phyloP scores from a whole-genome alignment of 345 rosid genomes.

The Corymbia maculata region DNA sequence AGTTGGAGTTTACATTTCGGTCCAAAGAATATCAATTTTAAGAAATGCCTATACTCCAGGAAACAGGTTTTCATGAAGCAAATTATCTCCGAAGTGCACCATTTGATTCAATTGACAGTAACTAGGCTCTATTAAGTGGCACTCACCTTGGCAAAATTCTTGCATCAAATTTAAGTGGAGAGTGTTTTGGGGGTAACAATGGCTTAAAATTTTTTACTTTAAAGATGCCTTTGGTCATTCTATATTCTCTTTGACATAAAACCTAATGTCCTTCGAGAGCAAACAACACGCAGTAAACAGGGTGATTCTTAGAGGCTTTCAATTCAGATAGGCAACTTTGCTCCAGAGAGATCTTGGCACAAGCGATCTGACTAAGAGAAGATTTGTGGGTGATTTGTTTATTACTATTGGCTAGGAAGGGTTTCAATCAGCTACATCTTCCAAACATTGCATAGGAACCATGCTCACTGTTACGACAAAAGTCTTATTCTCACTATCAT shows the following conservation, averaged over 20 bases:
- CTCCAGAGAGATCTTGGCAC: too few relatives aligned
- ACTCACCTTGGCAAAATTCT: neutral
- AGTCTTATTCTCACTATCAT: neutral
- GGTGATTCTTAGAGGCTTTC: too few relatives aligned
- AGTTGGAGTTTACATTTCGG: neutral
- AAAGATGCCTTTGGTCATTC: accelerated
- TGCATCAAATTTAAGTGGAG: neutral
- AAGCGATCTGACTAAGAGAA: too few relatives aligned
- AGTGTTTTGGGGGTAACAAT: neutral
- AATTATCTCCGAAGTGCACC: neutral
- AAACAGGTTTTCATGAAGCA: neutral
- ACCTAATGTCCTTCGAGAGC: too few relatives aligned
- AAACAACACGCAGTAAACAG: too few relatives aligned
- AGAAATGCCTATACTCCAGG: neutral
- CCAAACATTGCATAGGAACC: too few relatives aligned
- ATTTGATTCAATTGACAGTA: neutral
- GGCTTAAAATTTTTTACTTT: neutral
- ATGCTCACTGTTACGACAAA: too few relatives aligned
- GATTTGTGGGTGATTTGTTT: too few relatives aligned
- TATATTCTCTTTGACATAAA: neutral
- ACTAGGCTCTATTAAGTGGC: neutral
- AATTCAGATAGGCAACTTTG: too few relatives aligned
- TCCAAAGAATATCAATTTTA: neutral
- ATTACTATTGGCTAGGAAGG: too few relatives aligned
- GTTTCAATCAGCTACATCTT: too few relatives aligned